A percentile compares a stretch with the other conserved stretches of the same genome.
Conservation (phyloP, 257 asterid genomes). For the Galeopsis tetrahit region DNA sequence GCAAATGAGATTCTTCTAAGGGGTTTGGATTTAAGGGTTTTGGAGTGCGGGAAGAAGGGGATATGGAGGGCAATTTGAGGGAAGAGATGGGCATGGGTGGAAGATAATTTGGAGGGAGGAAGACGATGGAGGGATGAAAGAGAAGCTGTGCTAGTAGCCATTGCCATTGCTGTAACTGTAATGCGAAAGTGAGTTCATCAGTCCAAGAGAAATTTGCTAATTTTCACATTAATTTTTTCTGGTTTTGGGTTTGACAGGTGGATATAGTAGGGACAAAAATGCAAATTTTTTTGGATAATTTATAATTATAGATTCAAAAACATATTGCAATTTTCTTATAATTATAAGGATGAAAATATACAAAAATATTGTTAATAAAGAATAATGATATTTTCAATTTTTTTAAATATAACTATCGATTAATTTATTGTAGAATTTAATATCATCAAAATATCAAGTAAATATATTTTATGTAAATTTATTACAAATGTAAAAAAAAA, state of each 20-base stretch:
- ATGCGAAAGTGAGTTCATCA: slow-evolving; percentile 3
- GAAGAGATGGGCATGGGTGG: slow-evolving; percentile 34
- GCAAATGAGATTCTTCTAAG: slow-evolving; percentile 50
- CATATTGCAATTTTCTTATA: background rate
- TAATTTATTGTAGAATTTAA: too few species aligned
- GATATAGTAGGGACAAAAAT: slow-evolving; percentile 24
- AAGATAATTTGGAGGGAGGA: slow-evolving; percentile 41
- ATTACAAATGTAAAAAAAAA: too few species aligned
- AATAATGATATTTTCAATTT: too few species aligned
- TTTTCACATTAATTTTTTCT: background rate
- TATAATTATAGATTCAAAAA: too few species aligned
- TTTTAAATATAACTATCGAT: too few species aligned
- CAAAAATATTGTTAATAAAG: too few species aligned
- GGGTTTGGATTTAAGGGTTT: slow-evolving; percentile 41
- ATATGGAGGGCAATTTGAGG: slow-evolving; percentile 35
- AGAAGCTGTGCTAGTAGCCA: slow-evolving; percentile 51
- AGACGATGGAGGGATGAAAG: slow-evolving; percentile 48
- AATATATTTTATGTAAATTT: too few species aligned
- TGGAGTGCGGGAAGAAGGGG: slow-evolving; percentile 39
- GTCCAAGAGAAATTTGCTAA: background rate
- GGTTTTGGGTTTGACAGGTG: slow-evolving; percentile 39
- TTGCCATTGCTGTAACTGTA: slow-evolving; percentile 16
- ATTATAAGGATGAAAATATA: too few species aligned
- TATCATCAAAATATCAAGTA: too few species aligned
- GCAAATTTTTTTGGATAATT: slow-evolving; percentile 13